These are phyloP conservation scores for Solanum hybrid DNA, from an alignment of 305 asterid species.

Conservation along the genomic window DNA sequence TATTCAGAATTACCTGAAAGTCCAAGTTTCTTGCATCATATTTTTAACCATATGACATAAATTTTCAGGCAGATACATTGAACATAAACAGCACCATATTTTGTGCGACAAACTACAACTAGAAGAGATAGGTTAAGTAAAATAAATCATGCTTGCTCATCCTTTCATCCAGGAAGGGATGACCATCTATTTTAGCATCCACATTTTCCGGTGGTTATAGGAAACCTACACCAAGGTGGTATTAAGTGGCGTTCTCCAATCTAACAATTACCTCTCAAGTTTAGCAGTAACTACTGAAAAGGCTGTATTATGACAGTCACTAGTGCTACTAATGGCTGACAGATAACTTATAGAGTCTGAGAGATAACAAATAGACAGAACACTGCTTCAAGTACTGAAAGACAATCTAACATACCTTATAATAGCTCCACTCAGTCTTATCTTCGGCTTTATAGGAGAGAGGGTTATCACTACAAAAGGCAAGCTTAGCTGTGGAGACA, in stretches of 20 bases:
- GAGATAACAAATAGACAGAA: neutral
- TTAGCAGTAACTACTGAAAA: neutral
- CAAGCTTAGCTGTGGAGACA: constrained; percentile 81
- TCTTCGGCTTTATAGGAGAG: constrained; percentile 68
- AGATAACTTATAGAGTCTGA: neutral
- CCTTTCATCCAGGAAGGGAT: neutral
- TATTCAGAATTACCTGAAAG: neutral
- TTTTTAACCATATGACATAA: neutral
- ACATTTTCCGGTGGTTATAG: neutral
- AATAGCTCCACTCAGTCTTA: constrained; percentile 92
- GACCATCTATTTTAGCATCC: neutral
- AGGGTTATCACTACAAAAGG: constrained; percentile 90
- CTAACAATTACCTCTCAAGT: neutral
- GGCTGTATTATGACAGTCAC: neutral
- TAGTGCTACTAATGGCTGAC: neutral
- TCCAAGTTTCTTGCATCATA: neutral
- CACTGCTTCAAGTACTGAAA: neutral
- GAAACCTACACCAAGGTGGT: neutral
- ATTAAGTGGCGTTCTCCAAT: neutral
- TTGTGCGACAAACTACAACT: neutral
- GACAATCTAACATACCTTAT: constrained; percentile 49
- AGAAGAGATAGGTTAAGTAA: neutral
- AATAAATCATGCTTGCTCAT: neutral
- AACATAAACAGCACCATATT: neutral
- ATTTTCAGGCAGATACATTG: neutral